Conservation (phyloP, 1,284 basidiomycete genomes). For the Mrakiaceae sp. region DNA sequence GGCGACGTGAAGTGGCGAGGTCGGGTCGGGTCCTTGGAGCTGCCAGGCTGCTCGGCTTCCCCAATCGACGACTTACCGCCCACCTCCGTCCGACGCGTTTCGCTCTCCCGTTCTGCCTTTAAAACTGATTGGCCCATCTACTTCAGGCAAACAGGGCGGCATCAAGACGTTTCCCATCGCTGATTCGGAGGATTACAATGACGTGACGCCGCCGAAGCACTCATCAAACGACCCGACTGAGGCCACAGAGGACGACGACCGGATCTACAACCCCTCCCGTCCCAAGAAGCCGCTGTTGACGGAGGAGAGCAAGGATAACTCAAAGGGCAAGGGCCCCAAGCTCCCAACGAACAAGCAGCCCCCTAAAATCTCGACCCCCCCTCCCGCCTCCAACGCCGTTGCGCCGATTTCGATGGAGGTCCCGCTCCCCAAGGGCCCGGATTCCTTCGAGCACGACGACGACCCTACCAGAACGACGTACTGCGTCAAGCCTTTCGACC, state of each 20-base stretch:
- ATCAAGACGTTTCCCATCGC: constrained; percentile 18
- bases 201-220: constrained; percentile 8
- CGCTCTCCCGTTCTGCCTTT: no score
- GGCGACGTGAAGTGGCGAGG: neutral
- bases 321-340: neutral
- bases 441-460: constrained; percentile 33
- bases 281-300: constrained; percentile 18
- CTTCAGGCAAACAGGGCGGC: constrained; percentile 20
- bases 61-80: no score
- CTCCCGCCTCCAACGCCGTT: neutral
- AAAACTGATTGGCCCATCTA: no score
- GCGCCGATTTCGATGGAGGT: neutral
- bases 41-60: no score
- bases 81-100: no score
- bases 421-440: constrained; percentile 21
- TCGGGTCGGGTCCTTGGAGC: neutral
- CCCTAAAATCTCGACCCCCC: no score
- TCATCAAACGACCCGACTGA: constrained; percentile 17
- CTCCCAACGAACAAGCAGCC: neutral
- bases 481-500: constrained; percentile 48
- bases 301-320: constrained; percentile 11
- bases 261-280: neutral
- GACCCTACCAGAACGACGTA: constrained; percentile 33
- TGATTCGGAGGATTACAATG: neutral
- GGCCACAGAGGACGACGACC: constrained; percentile 22